These are phyloP conservation scores for Chlorencoelia australis DNA, from an alignment of 2,329 filamentous ascomycete genomes.

Conservation along the genomic window DNA sequence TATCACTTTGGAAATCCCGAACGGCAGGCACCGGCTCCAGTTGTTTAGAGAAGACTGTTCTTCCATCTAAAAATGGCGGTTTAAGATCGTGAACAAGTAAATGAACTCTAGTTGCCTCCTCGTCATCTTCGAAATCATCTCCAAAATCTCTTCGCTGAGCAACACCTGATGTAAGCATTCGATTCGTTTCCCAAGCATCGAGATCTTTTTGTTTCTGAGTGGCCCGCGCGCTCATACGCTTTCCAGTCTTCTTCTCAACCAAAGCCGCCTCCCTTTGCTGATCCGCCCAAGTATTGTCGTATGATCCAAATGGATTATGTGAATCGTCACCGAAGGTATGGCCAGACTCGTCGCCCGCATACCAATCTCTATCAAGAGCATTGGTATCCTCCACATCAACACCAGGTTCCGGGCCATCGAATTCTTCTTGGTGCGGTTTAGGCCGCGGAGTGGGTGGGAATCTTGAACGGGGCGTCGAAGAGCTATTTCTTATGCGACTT, in stretches of 20 bases:
- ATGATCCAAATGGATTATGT: slow-evolving; percentile 83
- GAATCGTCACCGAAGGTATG: slow-evolving; percentile 82
- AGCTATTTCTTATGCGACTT: slow-evolving; percentile 24
- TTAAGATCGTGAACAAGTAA: slow-evolving; percentile 86
- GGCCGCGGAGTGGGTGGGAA: slow-evolving; percentile 26
- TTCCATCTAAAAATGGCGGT: slow-evolving; percentile 88
- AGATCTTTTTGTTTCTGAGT: slow-evolving; percentile 87
- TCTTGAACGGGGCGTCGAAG: slow-evolving; percentile 25
- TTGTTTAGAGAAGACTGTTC: slow-evolving; percentile 95
- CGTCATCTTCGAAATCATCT: slow-evolving; percentile 78
- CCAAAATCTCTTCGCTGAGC: slow-evolving; percentile 79
- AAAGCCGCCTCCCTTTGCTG: slow-evolving; percentile 64
- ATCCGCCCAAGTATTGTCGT: slow-evolving; percentile 60
- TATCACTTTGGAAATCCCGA: slow-evolving; percentile 88
- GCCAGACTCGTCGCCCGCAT: slow-evolving; percentile 73
- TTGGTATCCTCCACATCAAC: slow-evolving; percentile 59
- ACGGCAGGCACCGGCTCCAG: slow-evolving; percentile 90
- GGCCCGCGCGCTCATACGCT: slow-evolving; percentile 61
- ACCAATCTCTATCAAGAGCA: slow-evolving; percentile 86
- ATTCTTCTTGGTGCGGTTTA: slow-evolving; percentile 43
- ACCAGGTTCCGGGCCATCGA: slow-evolving; percentile 51
- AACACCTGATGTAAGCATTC: slow-evolving; percentile 93
- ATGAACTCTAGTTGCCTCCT: slow-evolving; percentile 82
- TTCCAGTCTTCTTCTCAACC: slow-evolving; percentile 70
- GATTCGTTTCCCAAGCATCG: slow-evolving; percentile 97